Conservation (phyloP, 108 stramenopile species). For the Cyclotella kingstonii region DNA sequence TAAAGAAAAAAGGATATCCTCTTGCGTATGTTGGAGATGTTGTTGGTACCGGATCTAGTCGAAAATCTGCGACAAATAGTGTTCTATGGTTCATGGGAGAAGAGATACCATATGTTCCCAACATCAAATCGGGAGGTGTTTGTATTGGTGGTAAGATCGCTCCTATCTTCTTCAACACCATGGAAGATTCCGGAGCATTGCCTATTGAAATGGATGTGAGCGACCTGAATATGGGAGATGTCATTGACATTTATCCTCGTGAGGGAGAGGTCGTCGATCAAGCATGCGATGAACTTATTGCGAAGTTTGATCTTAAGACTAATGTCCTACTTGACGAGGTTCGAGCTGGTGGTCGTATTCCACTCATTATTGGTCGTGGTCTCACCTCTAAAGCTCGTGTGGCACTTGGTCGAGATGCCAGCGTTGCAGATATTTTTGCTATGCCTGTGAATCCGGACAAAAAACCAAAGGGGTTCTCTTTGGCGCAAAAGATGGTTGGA, state of each 20-base stretch:
- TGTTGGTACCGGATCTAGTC: conserved; percentile 91
- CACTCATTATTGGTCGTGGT: conserved; percentile 92
- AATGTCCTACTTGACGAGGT: conserved; percentile 93
- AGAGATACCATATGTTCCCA: conserved; percentile 93
- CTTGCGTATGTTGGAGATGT: conserved; percentile 96
- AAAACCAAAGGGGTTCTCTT: conserved; percentile 79
- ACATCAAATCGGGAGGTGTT: conserved; percentile 86
- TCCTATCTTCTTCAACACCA: conserved; percentile 97
- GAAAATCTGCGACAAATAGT: conserved; percentile 95
- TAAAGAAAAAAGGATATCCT: conserved; percentile 83
- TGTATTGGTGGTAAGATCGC: conserved; percentile 95
- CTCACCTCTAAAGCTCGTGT: conserved; percentile 88
- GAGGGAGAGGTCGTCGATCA: conserved; percentile 77
- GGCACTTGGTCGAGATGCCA: conserved; percentile 71
- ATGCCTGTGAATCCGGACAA: conserved; percentile 71
- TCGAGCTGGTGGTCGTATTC: conserved; percentile 94
- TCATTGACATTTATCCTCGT: conserved; percentile 89
- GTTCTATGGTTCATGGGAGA: conserved; percentile 94
- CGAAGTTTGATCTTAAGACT: conserved; percentile 87
- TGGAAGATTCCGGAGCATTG: conserved; percentile 95
- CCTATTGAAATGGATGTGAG: conserved; percentile 92
- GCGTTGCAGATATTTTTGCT: conserved; percentile 73
- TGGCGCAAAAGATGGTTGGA: conserved; percentile 97
- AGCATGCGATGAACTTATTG: conserved; percentile 81
- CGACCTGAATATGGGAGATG: conserved; percentile 89